Evolutionary conservation across 1,139 yeast genomes (phyloP), one percentile per base, ranked within the genome.

Genomic region (Saccharomycopsis hybrid): DNA sequence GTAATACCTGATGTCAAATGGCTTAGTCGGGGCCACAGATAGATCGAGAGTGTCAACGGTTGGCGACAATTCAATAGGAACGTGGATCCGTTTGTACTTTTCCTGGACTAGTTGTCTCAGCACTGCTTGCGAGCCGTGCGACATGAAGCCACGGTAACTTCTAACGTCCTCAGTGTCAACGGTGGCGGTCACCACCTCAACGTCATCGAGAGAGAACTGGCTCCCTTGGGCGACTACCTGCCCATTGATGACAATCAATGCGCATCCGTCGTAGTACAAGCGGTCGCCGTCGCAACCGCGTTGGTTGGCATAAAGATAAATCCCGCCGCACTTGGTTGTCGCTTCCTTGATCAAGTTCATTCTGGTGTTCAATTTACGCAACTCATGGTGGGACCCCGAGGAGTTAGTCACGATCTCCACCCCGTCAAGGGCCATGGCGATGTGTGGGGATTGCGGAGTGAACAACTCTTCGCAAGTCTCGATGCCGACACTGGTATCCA

Each of bases 261-360:
- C 96, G 68, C 96, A 87, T 1, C 99, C 99, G 66, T 92, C 99
- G 62, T 92, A 92, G 65, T 94, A 92, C 49, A 92, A 69, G 54
- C 99, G 76, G 63, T 94, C 99, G 57, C 99, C 99, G 65, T 94
- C 99, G 65, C 99, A 92, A 4, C 99, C 99, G 56, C 85, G 82
- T 67, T 94, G 99, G 65, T 92, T 92, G 28, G 98, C 80, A 62
- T 92, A 92, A 50, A 92, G 71, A 61, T 92, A 92, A 31, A 92
- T 80, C 40, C 99, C 99, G 43, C 99, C 99, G 63, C 97, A 89
- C 65, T 92, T 89, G 52, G 87, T 78, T 3, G 97, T 89, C 1
- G 98, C 98, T 63, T 86, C 96, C 32, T 82, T 78, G 58, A 92
- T 94, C 60, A 94, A 75, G 52, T 84, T 78, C 69, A 92, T 71